Evolutionary conservation across 2,329 filamentous ascomycete genomes (phyloP).

Genomic region (Aureobasidium sp.): DNA sequence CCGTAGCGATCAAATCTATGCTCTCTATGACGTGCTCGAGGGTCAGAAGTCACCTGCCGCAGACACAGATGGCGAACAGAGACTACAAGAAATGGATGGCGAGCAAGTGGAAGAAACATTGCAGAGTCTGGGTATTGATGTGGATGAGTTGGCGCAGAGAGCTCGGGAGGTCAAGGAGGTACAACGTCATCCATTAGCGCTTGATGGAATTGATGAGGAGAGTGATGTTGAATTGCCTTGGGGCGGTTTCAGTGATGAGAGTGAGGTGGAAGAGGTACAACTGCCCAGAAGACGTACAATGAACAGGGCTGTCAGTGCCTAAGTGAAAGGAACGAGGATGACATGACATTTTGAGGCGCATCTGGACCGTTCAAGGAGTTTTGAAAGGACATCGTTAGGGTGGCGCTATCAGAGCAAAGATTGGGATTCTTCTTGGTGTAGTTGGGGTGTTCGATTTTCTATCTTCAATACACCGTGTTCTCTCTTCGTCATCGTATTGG

Average conservation of each 20-base stretch:
- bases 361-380: background rate
- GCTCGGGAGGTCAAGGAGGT: background rate
- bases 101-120: slow-evolving; percentile 35
- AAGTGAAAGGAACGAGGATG: background rate
- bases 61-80: slow-evolving; percentile 39
- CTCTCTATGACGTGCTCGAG: slow-evolving; percentile 74
- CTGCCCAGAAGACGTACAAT: background rate
- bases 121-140: slow-evolving; percentile 32
- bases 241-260: slow-evolving; percentile 18
- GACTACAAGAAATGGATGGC: slow-evolving; percentile 12
- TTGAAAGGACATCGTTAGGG: background rate
- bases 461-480: background rate
- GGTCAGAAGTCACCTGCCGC: slow-evolving; percentile 55
- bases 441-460: background rate
- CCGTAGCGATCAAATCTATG: slow-evolving; percentile 74
- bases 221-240: slow-evolving; percentile 8
- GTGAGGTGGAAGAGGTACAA: slow-evolving; percentile 17
- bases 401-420: background rate
- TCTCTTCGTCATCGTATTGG: background rate
- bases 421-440: background rate
- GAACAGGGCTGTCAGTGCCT: background rate
- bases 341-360: background rate
- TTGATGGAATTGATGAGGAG: slow-evolving; percentile 19
- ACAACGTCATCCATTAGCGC: background rate
- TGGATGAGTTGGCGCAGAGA: slow-evolving; percentile 19